Base-by-base conservation (phyloP, 169 alveolate genomes). In the Plasmodium reichenowi region DNA sequence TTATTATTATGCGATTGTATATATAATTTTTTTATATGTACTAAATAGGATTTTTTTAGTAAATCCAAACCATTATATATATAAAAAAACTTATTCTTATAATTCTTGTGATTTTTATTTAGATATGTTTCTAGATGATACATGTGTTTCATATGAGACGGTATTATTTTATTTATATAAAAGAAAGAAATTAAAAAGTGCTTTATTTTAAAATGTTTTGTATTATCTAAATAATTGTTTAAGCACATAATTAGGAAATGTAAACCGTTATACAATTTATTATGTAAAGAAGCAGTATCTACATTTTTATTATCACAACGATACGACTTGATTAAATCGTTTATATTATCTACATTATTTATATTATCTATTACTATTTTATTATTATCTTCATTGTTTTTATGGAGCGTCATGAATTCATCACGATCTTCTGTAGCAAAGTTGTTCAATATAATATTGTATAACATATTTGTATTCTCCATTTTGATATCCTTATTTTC, bases 41-140 rank as follows among this genome's bases (percentile, higher is more conserved):
- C 22, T 56, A 13, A 2, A 13, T 56, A 56, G 15, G 17, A 8
- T 56, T 56, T 13, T 17, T 66, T 45, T 24, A 78, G 7, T 1
- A 66, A 9, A 0, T 24, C n/a, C 0, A 38, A 26, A 8, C 78
- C 89, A 7, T 56, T 66, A 47, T 24, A 59, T 58, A 52, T 32
- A 24, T 78, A 78, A 29, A 78, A 78, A 58, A 48, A 52, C 22
- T 48, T 78, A 24, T 66, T 78, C 9, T 38, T 32, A 66, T 64
- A 78, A 0, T 15, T 78, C 2, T 6, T 8, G 15, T 52, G 54
- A 0, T 66, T 52, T 29, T 24, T 56, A 6, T 78, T n/a, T 32
- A 78, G 9, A 15, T n/a, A 50, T 1, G 89, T 48, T 45, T 78
- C 89, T 12, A 78, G 17, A 15, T 78, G 89, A 52, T 56, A 38